Percentiles rank a stretch among this genome's conserved stretches.
These are phyloP conservation scores for Immersiporthe knoxdaviesiana DNA, from an alignment of 2,329 filamentous ascomycete species.

Conservation along the genomic window DNA sequence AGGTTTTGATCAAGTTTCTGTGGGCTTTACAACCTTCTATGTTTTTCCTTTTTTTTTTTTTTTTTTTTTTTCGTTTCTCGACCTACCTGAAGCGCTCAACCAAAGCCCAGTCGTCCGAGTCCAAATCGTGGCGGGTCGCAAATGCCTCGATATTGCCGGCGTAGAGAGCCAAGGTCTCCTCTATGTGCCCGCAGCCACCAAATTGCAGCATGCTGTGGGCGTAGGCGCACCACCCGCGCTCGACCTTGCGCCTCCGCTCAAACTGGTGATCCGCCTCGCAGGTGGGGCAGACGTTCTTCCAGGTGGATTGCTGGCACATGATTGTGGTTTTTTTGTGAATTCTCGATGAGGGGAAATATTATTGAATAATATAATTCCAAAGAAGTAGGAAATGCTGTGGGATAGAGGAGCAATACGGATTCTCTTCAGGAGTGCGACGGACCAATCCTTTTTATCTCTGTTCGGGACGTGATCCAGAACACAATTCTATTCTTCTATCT, in stretches of 20 bases:
- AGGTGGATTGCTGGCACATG: slow-evolving; percentile 16
- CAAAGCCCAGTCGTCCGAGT: background rate
- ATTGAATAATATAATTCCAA: background rate
- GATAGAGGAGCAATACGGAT: background rate
- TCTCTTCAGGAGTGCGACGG: background rate
- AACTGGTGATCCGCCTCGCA: slow-evolving; percentile 9
- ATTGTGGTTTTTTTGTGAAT: background rate
- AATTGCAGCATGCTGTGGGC: background rate
- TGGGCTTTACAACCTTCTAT: background rate
- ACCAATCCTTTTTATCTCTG: background rate
- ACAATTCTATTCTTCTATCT: background rate
- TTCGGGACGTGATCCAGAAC: background rate
- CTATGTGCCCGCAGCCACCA: slow-evolving; percentile 1
- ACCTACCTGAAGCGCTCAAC: slow-evolving; percentile 13
- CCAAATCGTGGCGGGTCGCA: background rate
- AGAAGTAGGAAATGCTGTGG: background rate
- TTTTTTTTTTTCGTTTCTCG: background rate
- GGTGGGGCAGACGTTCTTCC: slow-evolving; percentile 14
- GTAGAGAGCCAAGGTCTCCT: background rate
- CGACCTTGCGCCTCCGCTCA: slow-evolving; percentile 12
- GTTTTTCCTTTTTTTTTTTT: background rate
- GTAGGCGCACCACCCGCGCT: slow-evolving; percentile 15
- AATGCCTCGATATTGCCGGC: slow-evolving; percentile 10
- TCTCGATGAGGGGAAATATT: background rate
- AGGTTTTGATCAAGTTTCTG: background rate